Percentiles rank a stretch among this genome's conserved stretches.
These are phyloP conservation scores for Lentinula guzmanii DNA, from an alignment of 768 basidiomycete genomes.

Conservation along the genomic window DNA sequence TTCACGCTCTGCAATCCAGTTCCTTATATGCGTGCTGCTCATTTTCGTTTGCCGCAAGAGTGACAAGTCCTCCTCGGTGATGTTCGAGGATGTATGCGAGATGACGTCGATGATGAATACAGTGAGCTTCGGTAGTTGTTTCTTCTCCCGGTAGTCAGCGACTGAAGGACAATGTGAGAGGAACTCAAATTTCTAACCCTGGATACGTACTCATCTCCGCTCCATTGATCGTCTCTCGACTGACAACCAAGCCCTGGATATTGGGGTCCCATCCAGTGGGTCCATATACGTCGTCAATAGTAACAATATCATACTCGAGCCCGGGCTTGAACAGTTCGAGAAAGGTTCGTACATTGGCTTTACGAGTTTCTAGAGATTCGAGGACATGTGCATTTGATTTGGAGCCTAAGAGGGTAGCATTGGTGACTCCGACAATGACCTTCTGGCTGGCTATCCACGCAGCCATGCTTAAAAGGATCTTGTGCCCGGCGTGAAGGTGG, in stretches of 20 bases:
- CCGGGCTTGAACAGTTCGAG: slow-evolving; percentile 63
- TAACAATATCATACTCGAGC: slow-evolving; percentile 60
- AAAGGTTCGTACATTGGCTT: slow-evolving; percentile 56
- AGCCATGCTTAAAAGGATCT: slow-evolving; percentile 91
- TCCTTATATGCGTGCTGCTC: slow-evolving; percentile 89
- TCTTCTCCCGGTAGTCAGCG: slow-evolving; percentile 49
- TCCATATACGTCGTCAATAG: slow-evolving; percentile 83
- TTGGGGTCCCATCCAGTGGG: slow-evolving; percentile 85
- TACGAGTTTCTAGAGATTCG: slow-evolving; percentile 55
- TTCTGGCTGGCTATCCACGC: slow-evolving; percentile 76
- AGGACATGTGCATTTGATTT: slow-evolving; percentile 69
- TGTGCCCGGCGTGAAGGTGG: slow-evolving; percentile 95
- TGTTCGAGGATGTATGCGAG: slow-evolving; percentile 50
- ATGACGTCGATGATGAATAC: slow-evolving; percentile 89
- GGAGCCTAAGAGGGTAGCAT: slow-evolving; percentile 60
- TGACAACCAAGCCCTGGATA: slow-evolving; percentile 90
- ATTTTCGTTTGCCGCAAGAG: slow-evolving; percentile 77
- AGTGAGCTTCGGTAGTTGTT: slow-evolving; percentile 51
- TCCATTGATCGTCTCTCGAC: slow-evolving; percentile 79
- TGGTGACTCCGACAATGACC: slow-evolving; percentile 87
- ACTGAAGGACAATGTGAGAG: slow-evolving; percentile 35
- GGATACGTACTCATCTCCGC: slow-evolving; percentile 61
- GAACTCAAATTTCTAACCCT: not conserved
- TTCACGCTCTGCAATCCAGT: slow-evolving; percentile 63
- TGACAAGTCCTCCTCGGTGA: slow-evolving; percentile 63